phyloP scores from a whole-genome alignment of 257 asterid genomes.

The Fraxinus quadrangulata region DNA sequence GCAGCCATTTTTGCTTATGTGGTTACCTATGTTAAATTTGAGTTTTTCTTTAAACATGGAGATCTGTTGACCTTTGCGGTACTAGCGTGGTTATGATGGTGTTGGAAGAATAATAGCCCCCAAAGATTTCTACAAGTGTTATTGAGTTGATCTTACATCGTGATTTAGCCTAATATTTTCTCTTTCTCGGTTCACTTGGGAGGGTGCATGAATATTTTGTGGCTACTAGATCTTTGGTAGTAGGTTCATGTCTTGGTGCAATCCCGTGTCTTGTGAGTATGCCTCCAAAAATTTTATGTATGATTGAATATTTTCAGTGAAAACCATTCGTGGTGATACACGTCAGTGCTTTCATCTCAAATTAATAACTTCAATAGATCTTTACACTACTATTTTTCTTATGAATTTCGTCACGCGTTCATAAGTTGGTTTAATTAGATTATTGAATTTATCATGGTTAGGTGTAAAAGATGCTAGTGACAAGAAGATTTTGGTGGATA shows the following conservation, averaged over 20 bases:
- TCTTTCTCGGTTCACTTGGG: not conserved
- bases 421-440: not conserved
- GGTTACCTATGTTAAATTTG: not conserved
- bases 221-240: not conserved
- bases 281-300: not conserved
- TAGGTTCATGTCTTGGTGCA: not conserved
- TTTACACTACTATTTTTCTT: not conserved
- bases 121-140: not conserved
- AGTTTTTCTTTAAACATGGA: constrained; percentile 7
- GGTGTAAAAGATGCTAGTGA: constrained; percentile 96
- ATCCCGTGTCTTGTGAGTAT: not conserved
- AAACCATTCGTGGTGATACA: not conserved
- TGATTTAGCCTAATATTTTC: not conserved
- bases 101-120: not conserved
- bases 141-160: not conserved
- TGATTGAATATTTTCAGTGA: not conserved
- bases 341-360: not conserved
- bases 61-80: not conserved
- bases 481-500: constrained; percentile 88
- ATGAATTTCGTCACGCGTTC: not conserved
- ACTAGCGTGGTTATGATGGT: not conserved
- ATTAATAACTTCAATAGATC: not conserved
- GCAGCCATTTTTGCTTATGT: not conserved
- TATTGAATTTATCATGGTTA: constrained; percentile 27
- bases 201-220: not conserved